Conservation (phyloP, 1,139 yeast genomes). For the Geotrichum reessii region DNA sequence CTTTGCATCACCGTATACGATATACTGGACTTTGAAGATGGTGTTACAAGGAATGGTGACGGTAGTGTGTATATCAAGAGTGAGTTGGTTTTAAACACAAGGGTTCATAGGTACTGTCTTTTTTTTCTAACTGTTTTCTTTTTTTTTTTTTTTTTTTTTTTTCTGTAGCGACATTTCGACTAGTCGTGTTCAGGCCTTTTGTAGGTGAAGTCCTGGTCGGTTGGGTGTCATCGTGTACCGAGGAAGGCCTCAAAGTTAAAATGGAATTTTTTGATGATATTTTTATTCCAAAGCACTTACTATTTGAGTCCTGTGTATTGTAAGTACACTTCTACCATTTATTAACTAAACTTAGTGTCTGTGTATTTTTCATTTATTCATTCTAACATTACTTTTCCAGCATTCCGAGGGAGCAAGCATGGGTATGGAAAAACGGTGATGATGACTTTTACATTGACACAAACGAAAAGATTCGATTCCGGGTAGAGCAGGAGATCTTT, state of each 20-base stretch:
- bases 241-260: conserved; percentile 76
- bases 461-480: conserved; percentile 82
- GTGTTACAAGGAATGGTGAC: conserved; percentile 90
- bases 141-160: not conserved
- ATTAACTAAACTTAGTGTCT: not conserved
- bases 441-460: conserved; percentile 76
- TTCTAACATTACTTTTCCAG: conserved; percentile 6
- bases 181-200: conserved; percentile 85
- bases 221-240: conserved; percentile 82
- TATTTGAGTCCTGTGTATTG: conserved; percentile 74
- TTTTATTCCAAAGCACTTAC: conserved; percentile 71
- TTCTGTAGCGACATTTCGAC: conserved; percentile 54
- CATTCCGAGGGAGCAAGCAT: conserved; percentile 65
- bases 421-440: conserved; percentile 76
- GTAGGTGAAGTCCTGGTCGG: conserved; percentile 93
- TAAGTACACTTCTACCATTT: conserved; percentile 3
- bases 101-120: not conserved
- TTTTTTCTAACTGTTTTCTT: not conserved
- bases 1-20: conserved; percentile 83
- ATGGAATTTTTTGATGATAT: conserved; percentile 90
- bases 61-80: conserved; percentile 53
- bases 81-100: not conserved
- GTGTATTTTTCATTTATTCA: not conserved
- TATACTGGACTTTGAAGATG: conserved; percentile 71
- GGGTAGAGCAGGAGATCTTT: conserved; percentile 85